Conservation (phyloP, 148 eudicot species). For the Chenopodium formosanum region DNA sequence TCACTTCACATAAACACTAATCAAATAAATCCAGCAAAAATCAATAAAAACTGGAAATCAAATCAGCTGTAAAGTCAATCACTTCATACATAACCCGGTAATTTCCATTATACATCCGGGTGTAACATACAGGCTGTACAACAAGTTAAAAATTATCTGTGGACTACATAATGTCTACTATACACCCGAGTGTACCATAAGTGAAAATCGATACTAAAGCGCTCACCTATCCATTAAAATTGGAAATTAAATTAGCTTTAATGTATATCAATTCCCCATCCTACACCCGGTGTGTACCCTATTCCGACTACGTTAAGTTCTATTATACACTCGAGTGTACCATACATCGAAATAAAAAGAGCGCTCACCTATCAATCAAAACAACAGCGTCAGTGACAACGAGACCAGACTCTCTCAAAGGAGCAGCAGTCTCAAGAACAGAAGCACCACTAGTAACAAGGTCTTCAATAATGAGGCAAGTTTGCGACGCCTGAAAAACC, state of each 20-base stretch:
- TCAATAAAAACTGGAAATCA: neutral
- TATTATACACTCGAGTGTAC: neutral
- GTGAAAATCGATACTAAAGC: too few species aligned
- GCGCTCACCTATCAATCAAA: conserved; percentile 52
- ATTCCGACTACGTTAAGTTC: too few species aligned
- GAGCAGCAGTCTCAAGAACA: conserved; percentile 82
- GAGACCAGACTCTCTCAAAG: conserved; percentile 62
- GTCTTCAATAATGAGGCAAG: conserved; percentile 69
- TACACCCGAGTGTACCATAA: neutral
- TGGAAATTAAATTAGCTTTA: too few species aligned
- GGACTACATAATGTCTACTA: neutral
- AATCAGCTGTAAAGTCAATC: neutral
- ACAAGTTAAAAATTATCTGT: too few species aligned
- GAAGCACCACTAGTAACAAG: conserved; percentile 89
- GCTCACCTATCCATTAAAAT: too few species aligned
- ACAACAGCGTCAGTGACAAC: conserved; percentile 79
- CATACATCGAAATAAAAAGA: neutral
- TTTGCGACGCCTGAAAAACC: conserved; percentile 34
- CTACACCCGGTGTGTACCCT: too few species aligned
- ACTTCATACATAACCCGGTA: neutral
- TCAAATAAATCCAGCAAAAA: neutral
- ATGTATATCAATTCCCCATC: too few species aligned
- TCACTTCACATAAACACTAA: neutral
- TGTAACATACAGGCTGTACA: too few species aligned
- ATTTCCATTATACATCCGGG: too few species aligned